These are phyloP conservation scores for Phialemoniopsis sp. DNA, from an alignment of 2,329 filamentous ascomycete species.

Conservation along the genomic window DNA sequence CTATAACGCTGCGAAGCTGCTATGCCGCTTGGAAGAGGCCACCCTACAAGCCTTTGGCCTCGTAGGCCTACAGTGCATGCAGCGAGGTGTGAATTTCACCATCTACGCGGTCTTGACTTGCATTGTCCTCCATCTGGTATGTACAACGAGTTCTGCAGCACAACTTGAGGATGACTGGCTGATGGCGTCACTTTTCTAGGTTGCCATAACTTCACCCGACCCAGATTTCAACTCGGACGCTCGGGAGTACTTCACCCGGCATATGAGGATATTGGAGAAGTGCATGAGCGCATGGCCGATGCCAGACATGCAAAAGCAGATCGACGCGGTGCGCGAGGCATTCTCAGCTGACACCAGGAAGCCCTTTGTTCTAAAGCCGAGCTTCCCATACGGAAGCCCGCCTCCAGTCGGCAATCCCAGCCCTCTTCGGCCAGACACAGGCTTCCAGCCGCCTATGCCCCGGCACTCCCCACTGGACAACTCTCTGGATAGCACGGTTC, in stretches of 20 bases:
- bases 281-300: constrained; percentile 82
- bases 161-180: no score
- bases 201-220: constrained; percentile 90
- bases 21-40: constrained; percentile 84
- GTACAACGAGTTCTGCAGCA: no score
- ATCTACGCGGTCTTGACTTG: constrained; percentile 91
- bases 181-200: constrained; percentile 49
- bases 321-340: constrained; percentile 82
- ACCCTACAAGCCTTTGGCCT: constrained; percentile 74
- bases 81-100: constrained; percentile 88
- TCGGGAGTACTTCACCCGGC: constrained; percentile 82
- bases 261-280: constrained; percentile 89
- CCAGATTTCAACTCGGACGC: constrained; percentile 82
- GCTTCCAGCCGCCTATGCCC: constrained; percentile 42
- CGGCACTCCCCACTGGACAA: constrained; percentile 12
- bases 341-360: constrained; percentile 84
- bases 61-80: constrained; percentile 83
- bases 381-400: constrained; percentile 83
- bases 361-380: constrained; percentile 83
- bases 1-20: constrained; percentile 76
- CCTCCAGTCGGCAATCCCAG: constrained; percentile 51
- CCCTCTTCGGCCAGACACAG: constrained; percentile 51
- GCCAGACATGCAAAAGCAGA: constrained; percentile 85
- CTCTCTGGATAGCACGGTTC: no score
- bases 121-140: constrained; percentile 87